Percentiles rank a stretch among this genome's conserved stretches.
phyloP scores from a whole-genome alignment of 1,139 yeast genomes.

The Petasospora fabianii region DNA sequence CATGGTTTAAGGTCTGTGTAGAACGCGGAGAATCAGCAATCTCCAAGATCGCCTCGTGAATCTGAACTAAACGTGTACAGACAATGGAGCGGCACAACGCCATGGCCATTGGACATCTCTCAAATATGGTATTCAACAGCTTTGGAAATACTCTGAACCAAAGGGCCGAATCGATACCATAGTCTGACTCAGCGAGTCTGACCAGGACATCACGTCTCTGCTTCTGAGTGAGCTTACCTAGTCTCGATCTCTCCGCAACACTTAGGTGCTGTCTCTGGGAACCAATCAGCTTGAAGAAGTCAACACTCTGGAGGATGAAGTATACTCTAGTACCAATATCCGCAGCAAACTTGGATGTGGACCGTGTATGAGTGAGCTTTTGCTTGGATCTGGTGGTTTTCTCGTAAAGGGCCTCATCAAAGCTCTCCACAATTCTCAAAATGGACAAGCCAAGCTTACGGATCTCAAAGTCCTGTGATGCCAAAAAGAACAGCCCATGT shows the following conservation, averaged over 20 bases:
- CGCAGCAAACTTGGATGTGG: constrained; percentile 72
- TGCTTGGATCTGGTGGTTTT: constrained; percentile 32
- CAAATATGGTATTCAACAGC: constrained; percentile 67
- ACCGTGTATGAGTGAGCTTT: constrained; percentile 45
- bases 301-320: constrained; percentile 68
- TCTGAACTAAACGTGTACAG: constrained; percentile 82
- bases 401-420: constrained; percentile 76
- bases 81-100: constrained; percentile 93
- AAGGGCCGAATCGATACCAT: constrained; percentile 91
- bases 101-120: constrained; percentile 85
- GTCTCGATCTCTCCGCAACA: constrained; percentile 74
- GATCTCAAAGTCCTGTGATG: constrained; percentile 78
- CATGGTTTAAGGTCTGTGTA: constrained; percentile 27
- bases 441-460: constrained; percentile 75
- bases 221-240: constrained; percentile 59
- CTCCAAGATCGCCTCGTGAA: constrained; percentile 74
- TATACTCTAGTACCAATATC: constrained; percentile 76
- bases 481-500: constrained; percentile 84
- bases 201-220: constrained; percentile 59
- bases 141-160: constrained; percentile 91
- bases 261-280: constrained; percentile 58
- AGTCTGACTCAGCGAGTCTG: constrained; percentile 81
- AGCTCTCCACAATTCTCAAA: constrained; percentile 70
- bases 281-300: constrained; percentile 61
- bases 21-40: constrained; percentile 48